Base-by-base conservation (phyloP, 352 stramenopile genomes). In the Pilasporangium apinafurcum region DNA sequence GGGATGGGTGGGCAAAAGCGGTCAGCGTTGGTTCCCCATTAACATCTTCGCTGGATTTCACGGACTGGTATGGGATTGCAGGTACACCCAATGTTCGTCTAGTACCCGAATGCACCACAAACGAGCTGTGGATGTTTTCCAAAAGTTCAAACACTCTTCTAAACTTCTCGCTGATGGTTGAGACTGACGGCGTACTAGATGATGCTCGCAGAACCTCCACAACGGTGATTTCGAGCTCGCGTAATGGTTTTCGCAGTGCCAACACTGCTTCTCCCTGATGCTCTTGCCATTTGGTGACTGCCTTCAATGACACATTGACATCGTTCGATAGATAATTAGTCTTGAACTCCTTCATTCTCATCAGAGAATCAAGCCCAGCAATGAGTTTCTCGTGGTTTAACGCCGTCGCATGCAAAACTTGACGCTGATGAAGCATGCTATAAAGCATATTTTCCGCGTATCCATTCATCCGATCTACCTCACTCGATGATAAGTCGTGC, bases 391-490 rank as follows among this genome's bases (percentile, higher is more conserved):
- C 76, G 44, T 95, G 83, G 36, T 71, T 87, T 0, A 79, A 51
- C 9, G 77, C 79, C 3, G 79, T 63, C 5, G 67, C 64, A 16
- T 88, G 68, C 3, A 96, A 67, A 3, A 89, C 55, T 16, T 86
- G 74, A 21, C 91, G 82, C 34, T 97, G 85, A 54, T 96, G 84
- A 21, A 97, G 52, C 53, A 96, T 82, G 27, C 70, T 66, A 41
- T 87, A 65, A 0, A 95, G 59, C 67, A 97, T 87, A 53, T 96
- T 95, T 44, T 97, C 87, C 0, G 86, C 75, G 42, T 95, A 92
- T 6, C 83, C 83, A 48, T 69, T 82, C 78, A 97, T 96, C 12
- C 85, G 59, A 17, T 95, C 76, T 1, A 86, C 80, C 40, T 96
- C 84, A 20, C 60, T 80, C 5, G 54, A 63, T 6, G 78, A 95